Percentiles rank a stretch among this genome's conserved stretches.
These are phyloP conservation scores for Silene latifolia DNA, from an alignment of 148 eudicot genomes.

Conservation along the genomic window DNA sequence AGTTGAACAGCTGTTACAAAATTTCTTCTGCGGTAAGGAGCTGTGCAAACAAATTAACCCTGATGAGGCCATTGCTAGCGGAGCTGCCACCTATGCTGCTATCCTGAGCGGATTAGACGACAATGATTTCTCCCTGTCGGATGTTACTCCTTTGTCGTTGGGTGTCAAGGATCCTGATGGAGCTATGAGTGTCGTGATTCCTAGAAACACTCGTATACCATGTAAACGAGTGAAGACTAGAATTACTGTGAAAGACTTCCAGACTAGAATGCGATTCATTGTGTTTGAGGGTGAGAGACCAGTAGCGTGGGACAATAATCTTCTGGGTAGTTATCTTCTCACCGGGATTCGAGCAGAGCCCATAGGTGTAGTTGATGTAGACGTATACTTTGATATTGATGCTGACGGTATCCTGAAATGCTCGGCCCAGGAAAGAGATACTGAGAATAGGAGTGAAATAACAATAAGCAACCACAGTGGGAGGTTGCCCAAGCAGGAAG, in stretches of 20 bases:
- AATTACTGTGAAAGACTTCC: background rate
- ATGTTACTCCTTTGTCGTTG: constrained; percentile 15
- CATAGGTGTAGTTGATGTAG: background rate
- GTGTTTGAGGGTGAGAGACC: constrained; percentile 27
- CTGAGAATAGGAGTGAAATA: too few relatives aligned
- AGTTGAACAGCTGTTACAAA: background rate
- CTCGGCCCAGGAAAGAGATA: background rate
- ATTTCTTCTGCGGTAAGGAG: background rate
- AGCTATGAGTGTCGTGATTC: background rate
- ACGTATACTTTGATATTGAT: constrained; percentile 18
- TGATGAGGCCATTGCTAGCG: constrained; percentile 10
- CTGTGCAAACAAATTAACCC: constrained; percentile 3
- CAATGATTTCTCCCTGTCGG: background rate
- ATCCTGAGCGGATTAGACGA: background rate
- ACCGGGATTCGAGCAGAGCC: constrained; percentile 17
- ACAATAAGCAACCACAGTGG: too few relatives aligned
- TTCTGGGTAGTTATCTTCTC: background rate
- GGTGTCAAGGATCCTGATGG: background rate
- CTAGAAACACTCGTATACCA: constrained; percentile 1
- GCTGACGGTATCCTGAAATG: constrained; percentile 19
- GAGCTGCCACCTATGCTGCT: constrained; percentile 11
- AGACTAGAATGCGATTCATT: accelerated
- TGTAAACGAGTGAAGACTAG: background rate
- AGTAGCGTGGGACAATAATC: background rate
- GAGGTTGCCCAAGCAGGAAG: too few relatives aligned